Percentiles rank a stretch among this genome's conserved stretches.
These are phyloP conservation scores for Leccinum angustisporum DNA, from an alignment of 1,284 basidiomycete genomes.

Conservation along the genomic window DNA sequence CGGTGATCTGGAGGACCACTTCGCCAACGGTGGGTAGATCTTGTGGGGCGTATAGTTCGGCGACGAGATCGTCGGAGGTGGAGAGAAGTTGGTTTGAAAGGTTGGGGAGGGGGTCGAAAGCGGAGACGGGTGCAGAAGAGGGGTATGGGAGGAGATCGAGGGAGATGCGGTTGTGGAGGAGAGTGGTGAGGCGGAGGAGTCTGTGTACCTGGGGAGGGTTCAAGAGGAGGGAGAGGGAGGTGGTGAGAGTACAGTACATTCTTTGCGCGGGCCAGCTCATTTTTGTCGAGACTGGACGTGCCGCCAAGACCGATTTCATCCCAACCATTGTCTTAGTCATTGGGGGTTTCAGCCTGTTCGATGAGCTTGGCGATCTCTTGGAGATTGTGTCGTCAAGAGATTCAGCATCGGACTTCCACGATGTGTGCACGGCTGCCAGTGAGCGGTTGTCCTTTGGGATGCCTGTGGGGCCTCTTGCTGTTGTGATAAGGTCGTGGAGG, in stretches of 20 bases:
- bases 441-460: constrained; percentile 57
- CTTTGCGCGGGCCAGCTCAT: constrained; percentile 50
- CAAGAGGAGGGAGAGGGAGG: background rate
- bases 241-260: constrained; percentile 41
- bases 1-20: constrained; percentile 40
- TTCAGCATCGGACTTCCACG: constrained; percentile 55
- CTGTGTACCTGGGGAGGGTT: constrained; percentile 47
- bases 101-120: constrained; percentile 51
- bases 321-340: constrained; percentile 56
- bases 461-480: constrained; percentile 44
- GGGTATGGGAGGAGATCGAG: constrained; percentile 46
- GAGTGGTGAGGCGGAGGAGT: constrained; percentile 56
- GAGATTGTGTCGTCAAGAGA: constrained; percentile 62
- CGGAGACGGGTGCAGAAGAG: constrained; percentile 24
- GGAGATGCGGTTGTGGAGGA: constrained; percentile 61
- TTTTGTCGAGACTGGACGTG: constrained; percentile 36
- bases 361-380: constrained; percentile 59
- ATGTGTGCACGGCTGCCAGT: constrained; percentile 49
- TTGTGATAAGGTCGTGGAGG: constrained; percentile 64
- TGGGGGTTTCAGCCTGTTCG: constrained; percentile 34
- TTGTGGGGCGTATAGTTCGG: constrained; percentile 64
- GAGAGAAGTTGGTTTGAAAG: constrained; percentile 52
- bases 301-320: constrained; percentile 57
- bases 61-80: constrained; percentile 62
- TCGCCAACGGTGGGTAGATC: constrained; percentile 40